Conservation (phyloP, 2,329 filamentous ascomycete species). For the Colletotrichum truncatum region DNA sequence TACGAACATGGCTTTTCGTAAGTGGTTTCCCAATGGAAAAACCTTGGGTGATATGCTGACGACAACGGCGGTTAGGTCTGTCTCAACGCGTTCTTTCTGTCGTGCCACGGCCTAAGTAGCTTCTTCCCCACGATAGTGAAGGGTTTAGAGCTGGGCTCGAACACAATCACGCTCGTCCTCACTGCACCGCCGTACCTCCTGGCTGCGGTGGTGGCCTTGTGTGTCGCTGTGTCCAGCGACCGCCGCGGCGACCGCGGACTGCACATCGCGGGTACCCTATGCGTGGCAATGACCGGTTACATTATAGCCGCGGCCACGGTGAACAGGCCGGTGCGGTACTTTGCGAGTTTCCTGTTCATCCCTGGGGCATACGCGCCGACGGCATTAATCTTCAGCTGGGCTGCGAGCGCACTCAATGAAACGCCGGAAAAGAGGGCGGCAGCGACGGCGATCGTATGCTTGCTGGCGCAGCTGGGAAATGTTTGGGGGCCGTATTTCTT, state of each 20-base stretch:
- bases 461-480: slow-evolving; percentile 47
- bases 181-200: slow-evolving; percentile 39
- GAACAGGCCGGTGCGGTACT: slow-evolving; percentile 60
- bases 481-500: slow-evolving; percentile 53
- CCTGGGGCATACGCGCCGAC: slow-evolving; percentile 37
- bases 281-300: slow-evolving; percentile 63
- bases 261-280: slow-evolving; percentile 31
- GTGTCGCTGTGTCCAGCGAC: slow-evolving; percentile 33
- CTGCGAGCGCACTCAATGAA: slow-evolving; percentile 40
- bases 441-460: slow-evolving; percentile 45
- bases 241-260: slow-evolving; percentile 32
- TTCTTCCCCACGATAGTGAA: slow-evolving; percentile 42
- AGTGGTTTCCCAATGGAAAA: slow-evolving; percentile 23
- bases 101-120: slow-evolving; percentile 35
- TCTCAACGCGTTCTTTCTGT: slow-evolving; percentile 34
- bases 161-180: slow-evolving; percentile 41
- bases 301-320: slow-evolving; percentile 68
- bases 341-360: slow-evolving; percentile 40
- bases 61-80: slow-evolving; percentile 8
- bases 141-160: slow-evolving; percentile 39
- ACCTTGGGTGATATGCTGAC: background rate
- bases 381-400: slow-evolving; percentile 45
- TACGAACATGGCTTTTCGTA: slow-evolving; percentile 37
- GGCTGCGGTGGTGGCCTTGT: slow-evolving; percentile 28
- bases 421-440: slow-evolving; percentile 49